Percentiles rank a stretch among this genome's conserved stretches.
These are phyloP conservation scores for Cytospora paraplurivora DNA, from an alignment of 2,329 filamentous ascomycete genomes.

Conservation along the genomic window DNA sequence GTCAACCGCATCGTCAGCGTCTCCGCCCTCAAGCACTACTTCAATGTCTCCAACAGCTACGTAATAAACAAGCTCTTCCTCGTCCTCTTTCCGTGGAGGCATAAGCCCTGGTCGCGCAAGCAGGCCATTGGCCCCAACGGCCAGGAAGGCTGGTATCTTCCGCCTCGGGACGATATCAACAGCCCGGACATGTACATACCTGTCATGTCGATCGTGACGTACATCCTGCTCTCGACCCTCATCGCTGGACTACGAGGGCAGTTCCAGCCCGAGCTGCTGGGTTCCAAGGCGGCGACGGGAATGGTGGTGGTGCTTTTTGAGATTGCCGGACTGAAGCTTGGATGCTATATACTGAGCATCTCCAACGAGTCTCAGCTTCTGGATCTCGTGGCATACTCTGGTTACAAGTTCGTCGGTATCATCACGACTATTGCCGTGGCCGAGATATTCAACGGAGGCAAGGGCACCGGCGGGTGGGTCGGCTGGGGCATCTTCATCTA, in stretches of 20 bases:
- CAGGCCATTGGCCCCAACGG: constrained; percentile 72
- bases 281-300: constrained; percentile 83
- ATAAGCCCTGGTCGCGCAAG: constrained; percentile 95
- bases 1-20: constrained; percentile 82
- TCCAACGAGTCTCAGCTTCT: constrained; percentile 91
- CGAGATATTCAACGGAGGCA: constrained; percentile 75
- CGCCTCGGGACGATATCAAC: constrained; percentile 93
- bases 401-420: constrained; percentile 98
- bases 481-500: constrained; percentile 90
- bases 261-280: constrained; percentile 92
- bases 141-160: constrained; percentile 78
- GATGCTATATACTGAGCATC: constrained; percentile 91
- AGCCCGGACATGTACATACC: constrained; percentile 99
- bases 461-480: constrained; percentile 83
- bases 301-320: constrained; percentile 83
- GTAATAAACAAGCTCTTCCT: constrained; percentile 91
- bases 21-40: constrained; percentile 94
- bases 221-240: constrained; percentile 90
- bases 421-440: constrained; percentile 83
- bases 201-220: constrained; percentile 96
- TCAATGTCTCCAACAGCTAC: constrained; percentile 98
- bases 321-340: constrained; percentile 86
- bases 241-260: constrained; percentile 86
- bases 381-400: constrained; percentile 92
- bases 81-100: constrained; percentile 95